phyloP scores from a whole-genome alignment of 1,284 basidiomycete genomes.

The Ceratobasidium sp. region DNA sequence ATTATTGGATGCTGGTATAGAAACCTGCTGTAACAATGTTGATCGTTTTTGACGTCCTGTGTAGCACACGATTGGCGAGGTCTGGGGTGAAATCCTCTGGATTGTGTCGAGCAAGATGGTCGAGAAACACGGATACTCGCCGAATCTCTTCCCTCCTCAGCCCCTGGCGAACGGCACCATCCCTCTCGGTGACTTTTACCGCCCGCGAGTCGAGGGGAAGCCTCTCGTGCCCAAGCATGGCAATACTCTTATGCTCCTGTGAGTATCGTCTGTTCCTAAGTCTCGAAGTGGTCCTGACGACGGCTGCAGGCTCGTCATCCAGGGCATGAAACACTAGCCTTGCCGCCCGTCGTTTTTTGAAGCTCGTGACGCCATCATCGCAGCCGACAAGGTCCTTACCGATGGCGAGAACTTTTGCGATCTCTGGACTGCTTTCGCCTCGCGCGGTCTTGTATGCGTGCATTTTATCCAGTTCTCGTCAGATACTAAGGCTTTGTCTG shows the following conservation, averaged over 20 bases:
- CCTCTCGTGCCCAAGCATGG: slow-evolving; percentile 90
- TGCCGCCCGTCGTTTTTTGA: slow-evolving; percentile 94
- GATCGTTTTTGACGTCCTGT: too few relatives aligned
- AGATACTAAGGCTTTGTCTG: too few relatives aligned
- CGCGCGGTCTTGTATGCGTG: slow-evolving; percentile 71
- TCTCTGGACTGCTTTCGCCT: slow-evolving; percentile 89
- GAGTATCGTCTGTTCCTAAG: slow-evolving; percentile 52
- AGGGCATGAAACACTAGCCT: slow-evolving; percentile 94
- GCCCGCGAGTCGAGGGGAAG: slow-evolving; percentile 60
- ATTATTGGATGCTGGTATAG: slow-evolving; percentile 82
- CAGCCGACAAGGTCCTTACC: slow-evolving; percentile 91
- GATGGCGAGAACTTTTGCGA: slow-evolving; percentile 92
- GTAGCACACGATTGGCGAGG: slow-evolving; percentile 88
- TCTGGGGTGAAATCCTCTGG: slow-evolving; percentile 97
- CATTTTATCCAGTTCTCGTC: too few relatives aligned
- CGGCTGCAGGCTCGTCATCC: slow-evolving; percentile 74
- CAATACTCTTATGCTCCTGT: slow-evolving; percentile 87
- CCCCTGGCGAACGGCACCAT: slow-evolving; percentile 71
- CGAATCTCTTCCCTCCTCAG: slow-evolving; percentile 83
- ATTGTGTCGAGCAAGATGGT: slow-evolving; percentile 82
- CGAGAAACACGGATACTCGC: slow-evolving; percentile 82
- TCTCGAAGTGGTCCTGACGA: slow-evolving; percentile 6
- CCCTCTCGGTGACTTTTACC: slow-evolving; percentile 81
- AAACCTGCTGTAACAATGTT: too few relatives aligned
- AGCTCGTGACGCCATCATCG: slow-evolving; percentile 91